phyloP scores from a whole-genome alignment of 1,139 yeast species.

The Blastobotrys apis region DNA sequence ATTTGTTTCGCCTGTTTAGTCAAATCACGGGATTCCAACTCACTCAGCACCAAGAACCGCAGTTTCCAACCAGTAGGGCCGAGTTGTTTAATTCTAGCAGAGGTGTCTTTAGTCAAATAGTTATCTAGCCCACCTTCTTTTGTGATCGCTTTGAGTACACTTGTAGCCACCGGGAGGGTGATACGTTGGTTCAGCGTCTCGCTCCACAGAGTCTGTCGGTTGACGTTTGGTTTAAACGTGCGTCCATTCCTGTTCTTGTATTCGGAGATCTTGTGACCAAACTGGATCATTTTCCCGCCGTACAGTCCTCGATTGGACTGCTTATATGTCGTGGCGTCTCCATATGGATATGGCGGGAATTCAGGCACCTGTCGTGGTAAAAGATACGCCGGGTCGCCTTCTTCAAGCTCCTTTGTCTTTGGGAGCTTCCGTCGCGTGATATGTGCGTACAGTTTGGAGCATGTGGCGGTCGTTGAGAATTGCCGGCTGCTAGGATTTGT shows the following conservation, averaged over 20 bases:
- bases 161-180: slow-evolving; percentile 64
- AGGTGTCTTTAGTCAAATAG: slow-evolving; percentile 76
- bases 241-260: slow-evolving; percentile 70
- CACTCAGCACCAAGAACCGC: slow-evolving; percentile 61
- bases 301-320: slow-evolving; percentile 83
- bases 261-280: slow-evolving; percentile 77
- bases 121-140: slow-evolving; percentile 93
- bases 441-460: slow-evolving; percentile 28
- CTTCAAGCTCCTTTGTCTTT: slow-evolving; percentile 26
- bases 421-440: slow-evolving; percentile 32
- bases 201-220: slow-evolving; percentile 74
- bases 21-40: no score
- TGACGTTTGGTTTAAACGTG: slow-evolving; percentile 78
- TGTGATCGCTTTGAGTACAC: slow-evolving; percentile 78
- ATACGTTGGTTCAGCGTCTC: slow-evolving; percentile 60
- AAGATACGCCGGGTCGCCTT: slow-evolving; percentile 33
- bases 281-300: slow-evolving; percentile 80
- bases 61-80: slow-evolving; percentile 91
- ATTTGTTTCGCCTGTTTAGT: no score
- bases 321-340: slow-evolving; percentile 71
- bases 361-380: slow-evolving; percentile 28
- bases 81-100: slow-evolving; percentile 85
- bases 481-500: neutral
- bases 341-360: slow-evolving; percentile 79
- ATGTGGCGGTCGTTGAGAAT: slow-evolving; percentile 20